A percentile compares a stretch with the other conserved stretches of the same genome.
Conservation (phyloP, 306 rosid species). For the Vachellia pachyceras region DNA sequence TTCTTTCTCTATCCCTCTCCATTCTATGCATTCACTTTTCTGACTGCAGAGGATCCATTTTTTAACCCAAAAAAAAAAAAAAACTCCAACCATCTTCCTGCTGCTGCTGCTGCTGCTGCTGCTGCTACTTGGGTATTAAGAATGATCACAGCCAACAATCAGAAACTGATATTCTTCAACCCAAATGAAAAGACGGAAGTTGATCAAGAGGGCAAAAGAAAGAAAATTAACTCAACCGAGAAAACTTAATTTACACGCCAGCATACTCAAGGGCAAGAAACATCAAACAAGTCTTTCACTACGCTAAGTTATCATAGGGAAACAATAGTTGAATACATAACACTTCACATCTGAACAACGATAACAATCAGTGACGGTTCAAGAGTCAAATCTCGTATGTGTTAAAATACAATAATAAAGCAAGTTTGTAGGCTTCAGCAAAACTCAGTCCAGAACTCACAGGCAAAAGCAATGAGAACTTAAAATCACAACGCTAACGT, state of each 20-base stretch:
- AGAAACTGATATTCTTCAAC: not conserved
- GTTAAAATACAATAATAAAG: not conserved
- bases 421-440: not conserved
- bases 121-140: not conserved
- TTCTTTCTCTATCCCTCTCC: not conserved
- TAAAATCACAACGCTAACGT: slow-evolving; percentile 16
- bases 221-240: not conserved
- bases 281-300: not conserved
- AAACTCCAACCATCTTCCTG: not conserved
- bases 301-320: not conserved
- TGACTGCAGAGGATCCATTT: not conserved
- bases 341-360: not conserved
- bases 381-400: not conserved
- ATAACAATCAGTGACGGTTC: not conserved
- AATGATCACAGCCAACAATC: slow-evolving; percentile 6
- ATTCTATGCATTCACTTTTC: not conserved
- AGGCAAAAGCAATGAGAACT: not conserved
- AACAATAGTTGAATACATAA: not conserved
- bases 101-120: too few species aligned
- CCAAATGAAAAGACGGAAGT: not conserved
- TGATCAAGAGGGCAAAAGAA: not conserved
- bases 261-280: not conserved
- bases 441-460: slow-evolving; percentile 3
- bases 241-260: too few species aligned
- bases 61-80: not conserved